Conservation (phyloP, 2,329 filamentous ascomycete species). For the Periconia sp. region DNA sequence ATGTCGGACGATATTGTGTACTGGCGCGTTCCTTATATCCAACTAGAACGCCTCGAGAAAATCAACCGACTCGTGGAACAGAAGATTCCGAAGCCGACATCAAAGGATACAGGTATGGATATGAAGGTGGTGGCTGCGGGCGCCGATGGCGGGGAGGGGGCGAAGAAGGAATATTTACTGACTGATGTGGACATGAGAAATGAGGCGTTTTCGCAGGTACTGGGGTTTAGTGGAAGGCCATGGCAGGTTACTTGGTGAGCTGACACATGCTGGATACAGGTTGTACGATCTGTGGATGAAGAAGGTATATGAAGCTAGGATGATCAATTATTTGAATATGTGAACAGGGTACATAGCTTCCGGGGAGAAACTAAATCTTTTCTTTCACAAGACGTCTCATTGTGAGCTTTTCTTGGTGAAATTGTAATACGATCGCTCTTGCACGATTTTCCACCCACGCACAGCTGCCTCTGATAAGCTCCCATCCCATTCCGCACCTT, state of each 20-base stretch:
- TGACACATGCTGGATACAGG: too few relatives aligned
- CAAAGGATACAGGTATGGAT: slow-evolving; percentile 23
- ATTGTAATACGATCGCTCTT: too few relatives aligned
- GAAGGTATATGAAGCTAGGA: too few relatives aligned
- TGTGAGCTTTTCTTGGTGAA: too few relatives aligned
- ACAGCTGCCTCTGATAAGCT: too few relatives aligned
- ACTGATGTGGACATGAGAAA: slow-evolving; percentile 26
- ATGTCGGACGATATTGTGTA: slow-evolving; percentile 11
- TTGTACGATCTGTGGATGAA: too few relatives aligned
- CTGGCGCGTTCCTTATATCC: slow-evolving; percentile 12
- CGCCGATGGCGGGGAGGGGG: slow-evolving; percentile 1
- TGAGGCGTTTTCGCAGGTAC: slow-evolving; percentile 33
- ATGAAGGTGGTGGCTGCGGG: slow-evolving; percentile 19
- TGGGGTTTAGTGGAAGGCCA: slow-evolving; percentile 26
- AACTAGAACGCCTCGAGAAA: slow-evolving; percentile 27
- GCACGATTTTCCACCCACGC: too few relatives aligned
- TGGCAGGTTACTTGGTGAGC: slow-evolving; percentile 36
- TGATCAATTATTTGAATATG: too few relatives aligned
- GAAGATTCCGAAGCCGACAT: slow-evolving; percentile 14
- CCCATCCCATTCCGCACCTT: too few relatives aligned
- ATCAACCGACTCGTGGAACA: slow-evolving; percentile 21
- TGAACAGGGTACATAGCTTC: too few relatives aligned
- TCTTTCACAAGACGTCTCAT: too few relatives aligned
- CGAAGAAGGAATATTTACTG: slow-evolving; percentile 13
- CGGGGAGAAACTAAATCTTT: too few relatives aligned